phyloP scores from a whole-genome alignment of 495 filamentous ascomycete species.

The Neurospora sp. region DNA sequence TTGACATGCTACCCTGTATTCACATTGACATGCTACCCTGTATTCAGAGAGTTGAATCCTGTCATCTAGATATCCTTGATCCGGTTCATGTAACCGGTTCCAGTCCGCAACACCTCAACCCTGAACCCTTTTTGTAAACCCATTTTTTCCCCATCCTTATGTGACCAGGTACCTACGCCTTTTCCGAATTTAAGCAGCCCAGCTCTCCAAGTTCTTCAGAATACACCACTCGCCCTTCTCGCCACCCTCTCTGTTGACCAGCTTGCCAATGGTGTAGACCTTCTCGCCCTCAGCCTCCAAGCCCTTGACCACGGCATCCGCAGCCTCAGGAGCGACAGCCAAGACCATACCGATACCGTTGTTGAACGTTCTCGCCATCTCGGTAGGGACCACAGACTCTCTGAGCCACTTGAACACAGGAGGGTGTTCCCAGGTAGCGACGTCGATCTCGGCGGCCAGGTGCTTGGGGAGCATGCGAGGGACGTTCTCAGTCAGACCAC shows the following conservation, averaged over 20 bases:
- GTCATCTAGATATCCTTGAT: background rate
- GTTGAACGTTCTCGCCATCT: conserved; percentile 92
- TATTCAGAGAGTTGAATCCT: background rate
- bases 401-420: conserved; percentile 79
- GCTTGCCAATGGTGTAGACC: conserved; percentile 63
- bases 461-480: conserved; percentile 77
- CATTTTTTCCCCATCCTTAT: background rate
- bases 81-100: background rate
- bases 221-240: conserved; percentile 51
- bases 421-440: conserved; percentile 58
- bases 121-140: background rate
- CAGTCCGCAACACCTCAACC: background rate
- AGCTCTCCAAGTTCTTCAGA: conserved; percentile 58
- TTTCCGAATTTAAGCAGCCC: conserved; percentile 33
- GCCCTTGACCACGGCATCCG: conserved; percentile 38
- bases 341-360: conserved; percentile 87
- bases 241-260: conserved; percentile 42
- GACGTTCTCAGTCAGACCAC: conserved; percentile 84
- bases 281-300: conserved; percentile 62
- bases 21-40: background rate
- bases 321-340: conserved; percentile 54
- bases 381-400: conserved; percentile 53
- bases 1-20: background rate
- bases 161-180: background rate
- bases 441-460: conserved; percentile 70